Evolutionary conservation across 2,329 filamentous ascomycete genomes (phyloP).

Genomic region (Amauroascus verrucosus): DNA sequence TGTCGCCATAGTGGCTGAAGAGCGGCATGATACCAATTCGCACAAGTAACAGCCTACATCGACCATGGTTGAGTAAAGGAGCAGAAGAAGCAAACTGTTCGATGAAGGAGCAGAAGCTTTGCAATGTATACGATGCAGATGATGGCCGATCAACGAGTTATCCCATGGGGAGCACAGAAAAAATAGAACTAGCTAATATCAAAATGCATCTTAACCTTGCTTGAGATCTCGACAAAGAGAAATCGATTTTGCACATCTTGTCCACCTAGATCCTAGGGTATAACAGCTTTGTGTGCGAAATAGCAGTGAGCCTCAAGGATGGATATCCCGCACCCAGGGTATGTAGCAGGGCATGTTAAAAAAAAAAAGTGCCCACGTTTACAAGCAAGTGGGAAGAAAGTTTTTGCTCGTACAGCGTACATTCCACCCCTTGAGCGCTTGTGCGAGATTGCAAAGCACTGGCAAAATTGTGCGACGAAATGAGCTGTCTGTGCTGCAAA

Average conservation of each 20-base stretch:
- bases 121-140: not conserved
- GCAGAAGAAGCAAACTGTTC: too few species aligned
- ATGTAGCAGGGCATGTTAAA: not conserved
- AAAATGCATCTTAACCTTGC: not conserved
- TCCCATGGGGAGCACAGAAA: not conserved
- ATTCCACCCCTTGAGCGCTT: not conserved
- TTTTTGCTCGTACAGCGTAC: too few species aligned
- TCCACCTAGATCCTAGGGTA: not conserved
- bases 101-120: not conserved
- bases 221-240: not conserved
- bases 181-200: not conserved
- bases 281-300: not conserved
- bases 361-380: too few species aligned
- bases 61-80: not conserved
- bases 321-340: not conserved
- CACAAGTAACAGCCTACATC: not conserved
- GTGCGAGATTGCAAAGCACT: not conserved
- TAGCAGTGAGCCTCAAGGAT: too few species aligned
- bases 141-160: not conserved
- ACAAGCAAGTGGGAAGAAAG: too few species aligned
- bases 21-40: constrained; percentile 16
- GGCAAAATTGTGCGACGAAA: not conserved
- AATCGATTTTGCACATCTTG: not conserved
- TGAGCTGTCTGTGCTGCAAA: not conserved
- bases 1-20: constrained; percentile 20